phyloP scores from a whole-genome alignment of 495 filamentous ascomycete genomes.

The Apodospora peruviana region DNA sequence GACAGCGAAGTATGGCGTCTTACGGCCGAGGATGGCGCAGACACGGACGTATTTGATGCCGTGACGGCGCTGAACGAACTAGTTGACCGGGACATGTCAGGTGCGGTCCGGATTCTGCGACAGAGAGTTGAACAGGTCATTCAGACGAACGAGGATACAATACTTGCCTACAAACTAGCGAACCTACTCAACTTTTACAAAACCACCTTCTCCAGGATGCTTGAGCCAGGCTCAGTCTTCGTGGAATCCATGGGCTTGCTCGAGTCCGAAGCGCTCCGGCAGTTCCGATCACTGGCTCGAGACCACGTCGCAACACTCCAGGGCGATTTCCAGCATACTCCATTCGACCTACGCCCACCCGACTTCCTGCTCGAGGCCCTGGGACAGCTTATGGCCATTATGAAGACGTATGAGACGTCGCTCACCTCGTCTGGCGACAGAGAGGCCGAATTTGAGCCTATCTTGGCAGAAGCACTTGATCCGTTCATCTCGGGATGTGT shows the following conservation, averaged over 20 bases:
- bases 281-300: slow-evolving; percentile 74
- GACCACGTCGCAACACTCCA: slow-evolving; percentile 73
- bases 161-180: slow-evolving; percentile 81
- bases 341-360: slow-evolving; percentile 69
- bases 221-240: slow-evolving; percentile 64
- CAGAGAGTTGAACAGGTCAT: slow-evolving; percentile 88
- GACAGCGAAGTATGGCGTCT: slow-evolving; percentile 84
- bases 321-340: slow-evolving; percentile 57
- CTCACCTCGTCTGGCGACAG: slow-evolving; percentile 51
- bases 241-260: slow-evolving; percentile 61
- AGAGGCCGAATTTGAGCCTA: slow-evolving; percentile 64
- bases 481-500: slow-evolving; percentile 75
- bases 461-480: slow-evolving; percentile 78
- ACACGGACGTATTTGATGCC: slow-evolving; percentile 62
- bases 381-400: slow-evolving; percentile 62
- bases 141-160: slow-evolving; percentile 84
- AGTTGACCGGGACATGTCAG: slow-evolving; percentile 78
- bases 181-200: slow-evolving; percentile 88
- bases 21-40: slow-evolving; percentile 52
- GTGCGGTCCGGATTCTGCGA: slow-evolving; percentile 68
- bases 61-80: slow-evolving; percentile 79
- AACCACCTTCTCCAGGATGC: slow-evolving; percentile 71
- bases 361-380: slow-evolving; percentile 80
- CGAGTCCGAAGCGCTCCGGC: slow-evolving; percentile 71
- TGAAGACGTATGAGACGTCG: slow-evolving; percentile 82